Percentiles rank a stretch among this genome's conserved stretches.
Evolutionary conservation across 768 basidiomycete species (phyloP).

Genomic region (Steccherinum ochraceum): DNA sequence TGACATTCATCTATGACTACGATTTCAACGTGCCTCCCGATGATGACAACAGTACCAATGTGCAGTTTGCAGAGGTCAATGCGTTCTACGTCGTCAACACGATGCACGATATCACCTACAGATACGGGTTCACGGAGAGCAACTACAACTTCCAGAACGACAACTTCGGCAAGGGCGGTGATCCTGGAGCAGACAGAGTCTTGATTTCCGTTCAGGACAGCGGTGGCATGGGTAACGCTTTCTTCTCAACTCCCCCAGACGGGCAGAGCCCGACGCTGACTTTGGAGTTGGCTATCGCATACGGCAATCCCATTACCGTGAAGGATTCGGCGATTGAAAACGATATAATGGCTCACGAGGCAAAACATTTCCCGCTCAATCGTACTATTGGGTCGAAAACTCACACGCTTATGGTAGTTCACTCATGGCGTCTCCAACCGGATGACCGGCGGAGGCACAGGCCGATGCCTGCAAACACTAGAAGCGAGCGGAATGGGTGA

Average conservation of each 20-base stretch:
- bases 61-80: conserved; percentile 48
- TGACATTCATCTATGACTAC: conserved; percentile 36
- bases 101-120: conserved; percentile 46
- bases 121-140: conserved; percentile 55
- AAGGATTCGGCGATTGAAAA: too few relatives aligned
- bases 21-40: conserved; percentile 30
- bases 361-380: too few relatives aligned
- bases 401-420: too few relatives aligned
- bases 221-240: conserved; percentile 36
- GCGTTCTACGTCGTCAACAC: conserved; percentile 54
- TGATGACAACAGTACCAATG: conserved; percentile 37
- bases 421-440: conserved; percentile 28
- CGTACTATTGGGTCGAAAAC: too few relatives aligned
- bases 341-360: too few relatives aligned
- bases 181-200: conserved; percentile 44
- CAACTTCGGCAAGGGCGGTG: conserved; percentile 50
- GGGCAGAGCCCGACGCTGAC: conserved; percentile 37
- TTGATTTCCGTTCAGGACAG: conserved; percentile 48
- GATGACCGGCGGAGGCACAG: conserved; percentile 49
- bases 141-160: conserved; percentile 57
- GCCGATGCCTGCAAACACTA: conserved; percentile 52
- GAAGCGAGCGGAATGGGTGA: conserved; percentile 71
- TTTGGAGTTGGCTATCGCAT: too few relatives aligned
- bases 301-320: too few relatives aligned
- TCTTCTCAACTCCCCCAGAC: conserved; percentile 38